Evolutionary conservation across 345 rosid species (phyloP).

Genomic region (Boechera retrofracta): DNA sequence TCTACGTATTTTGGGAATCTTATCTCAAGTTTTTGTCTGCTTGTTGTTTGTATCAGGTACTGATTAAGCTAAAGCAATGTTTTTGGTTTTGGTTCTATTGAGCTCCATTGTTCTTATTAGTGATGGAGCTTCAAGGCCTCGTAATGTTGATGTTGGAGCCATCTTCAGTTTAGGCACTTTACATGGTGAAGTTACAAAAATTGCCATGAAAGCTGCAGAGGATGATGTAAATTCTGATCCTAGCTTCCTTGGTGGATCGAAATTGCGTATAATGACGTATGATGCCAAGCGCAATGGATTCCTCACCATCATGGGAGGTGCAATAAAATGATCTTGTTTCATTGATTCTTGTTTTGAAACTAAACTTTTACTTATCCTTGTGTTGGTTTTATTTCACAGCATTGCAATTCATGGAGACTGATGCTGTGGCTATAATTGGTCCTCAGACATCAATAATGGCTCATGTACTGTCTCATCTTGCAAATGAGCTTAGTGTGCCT

Average conservation of each 20-base stretch:
- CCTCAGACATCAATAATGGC: constrained; percentile 85
- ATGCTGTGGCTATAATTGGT: constrained; percentile 87
- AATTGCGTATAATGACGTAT: constrained; percentile 52
- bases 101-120: constrained; percentile 45
- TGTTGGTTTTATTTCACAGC: constrained; percentile 49
- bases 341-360: constrained; percentile 23
- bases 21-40: background rate
- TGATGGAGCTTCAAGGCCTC: constrained; percentile 52
- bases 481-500: constrained; percentile 82
- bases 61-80: constrained; percentile 49
- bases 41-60: constrained; percentile 29
- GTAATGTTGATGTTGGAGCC: constrained; percentile 65
- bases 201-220: constrained; percentile 79
- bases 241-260: constrained; percentile 63
- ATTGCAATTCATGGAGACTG: constrained; percentile 85
- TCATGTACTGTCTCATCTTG: constrained; percentile 79
- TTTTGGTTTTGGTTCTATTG: constrained; percentile 51
- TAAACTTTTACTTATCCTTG: background rate
- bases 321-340: background rate
- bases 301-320: constrained; percentile 74
- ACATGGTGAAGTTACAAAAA: constrained; percentile 60
- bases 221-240: constrained; percentile 77
- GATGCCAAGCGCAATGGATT: constrained; percentile 74
- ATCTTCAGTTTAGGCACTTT: constrained; percentile 56
- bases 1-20: constrained; percentile 5